phyloP scores from a whole-genome alignment of 1,284 basidiomycete species.

The Coniferiporia weirii region DNA sequence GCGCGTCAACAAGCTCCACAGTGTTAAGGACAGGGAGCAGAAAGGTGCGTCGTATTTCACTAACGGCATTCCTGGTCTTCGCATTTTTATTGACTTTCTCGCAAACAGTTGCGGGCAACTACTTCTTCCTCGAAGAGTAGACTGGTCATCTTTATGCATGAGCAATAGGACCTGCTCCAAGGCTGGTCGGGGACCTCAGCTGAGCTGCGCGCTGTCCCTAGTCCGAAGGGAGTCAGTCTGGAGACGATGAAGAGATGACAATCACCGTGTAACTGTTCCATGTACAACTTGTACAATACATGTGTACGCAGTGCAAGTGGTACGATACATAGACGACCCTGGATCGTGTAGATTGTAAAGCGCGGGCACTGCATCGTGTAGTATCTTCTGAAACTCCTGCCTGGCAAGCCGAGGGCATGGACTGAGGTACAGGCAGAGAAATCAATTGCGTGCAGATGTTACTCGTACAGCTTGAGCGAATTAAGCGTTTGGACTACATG shows the following conservation, averaged over 20 bases:
- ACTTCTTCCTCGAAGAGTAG: constrained; percentile 79
- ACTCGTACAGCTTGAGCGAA: neutral
- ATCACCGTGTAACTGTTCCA: neutral
- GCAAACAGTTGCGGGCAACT: constrained; percentile 65
- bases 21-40: constrained; percentile 92
- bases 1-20: constrained; percentile 90
- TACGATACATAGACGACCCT: neutral
- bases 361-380: neutral
- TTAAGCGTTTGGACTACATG: neutral
- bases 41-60: constrained; percentile 53
- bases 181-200: neutral
- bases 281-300: neutral
- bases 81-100: constrained; percentile 7
- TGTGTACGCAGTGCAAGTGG: neutral
- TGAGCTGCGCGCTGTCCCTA: neutral
- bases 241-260: neutral
- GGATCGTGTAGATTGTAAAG: neutral
- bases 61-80: constrained; percentile 4
- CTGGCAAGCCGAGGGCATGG: neutral
- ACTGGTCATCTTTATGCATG: neutral
- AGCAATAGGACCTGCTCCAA: neutral
- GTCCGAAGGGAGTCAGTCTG: neutral
- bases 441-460: neutral
- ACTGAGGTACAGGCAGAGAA: neutral
- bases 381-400: neutral